phyloP scores from a whole-genome alignment of 768 basidiomycete species.

The Lactarius psammicola region DNA sequence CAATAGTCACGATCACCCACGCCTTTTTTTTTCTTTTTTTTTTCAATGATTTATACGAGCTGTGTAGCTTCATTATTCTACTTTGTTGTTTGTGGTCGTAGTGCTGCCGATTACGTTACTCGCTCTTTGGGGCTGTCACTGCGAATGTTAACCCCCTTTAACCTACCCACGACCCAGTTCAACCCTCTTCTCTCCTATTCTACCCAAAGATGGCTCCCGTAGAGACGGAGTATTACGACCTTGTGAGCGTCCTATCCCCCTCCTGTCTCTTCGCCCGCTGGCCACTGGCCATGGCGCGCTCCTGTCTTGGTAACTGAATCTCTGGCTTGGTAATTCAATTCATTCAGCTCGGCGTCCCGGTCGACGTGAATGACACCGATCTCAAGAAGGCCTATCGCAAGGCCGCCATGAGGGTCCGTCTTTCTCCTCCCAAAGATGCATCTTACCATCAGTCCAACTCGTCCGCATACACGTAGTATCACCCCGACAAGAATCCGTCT shows the following conservation, averaged over 20 bases:
- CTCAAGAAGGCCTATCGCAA: slow-evolving; percentile 96
- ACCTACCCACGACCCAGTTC: neutral
- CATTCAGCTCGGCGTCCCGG: slow-evolving; percentile 62
- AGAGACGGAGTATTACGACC: slow-evolving; percentile 86
- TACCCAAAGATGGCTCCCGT: slow-evolving; percentile 67
- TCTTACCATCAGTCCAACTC: neutral
- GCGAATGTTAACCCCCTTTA: neutral
- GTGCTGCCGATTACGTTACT: slow-evolving; percentile 9
- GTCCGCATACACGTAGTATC: slow-evolving; percentile 59
- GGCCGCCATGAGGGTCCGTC: slow-evolving; percentile 83
- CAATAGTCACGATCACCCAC: neutral
- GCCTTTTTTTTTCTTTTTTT: no score
- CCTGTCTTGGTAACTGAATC: neutral
- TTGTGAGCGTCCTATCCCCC: slow-evolving; percentile 40
- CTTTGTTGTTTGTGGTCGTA: no score
- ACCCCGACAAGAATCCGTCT: slow-evolving; percentile 93
- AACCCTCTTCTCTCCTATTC: neutral
- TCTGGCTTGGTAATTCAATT: slow-evolving; percentile 13
- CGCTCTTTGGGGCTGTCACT: neutral
- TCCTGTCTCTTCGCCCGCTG: neutral
- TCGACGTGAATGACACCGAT: slow-evolving; percentile 73
- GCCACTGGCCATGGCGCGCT: slow-evolving; percentile 37
- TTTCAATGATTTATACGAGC: neutral
- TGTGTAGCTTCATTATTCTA: slow-evolving; percentile 5
- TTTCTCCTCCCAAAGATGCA: neutral